phyloP scores from a whole-genome alignment of 1,284 basidiomycete species.

The Ceraceosorus guamensis region DNA sequence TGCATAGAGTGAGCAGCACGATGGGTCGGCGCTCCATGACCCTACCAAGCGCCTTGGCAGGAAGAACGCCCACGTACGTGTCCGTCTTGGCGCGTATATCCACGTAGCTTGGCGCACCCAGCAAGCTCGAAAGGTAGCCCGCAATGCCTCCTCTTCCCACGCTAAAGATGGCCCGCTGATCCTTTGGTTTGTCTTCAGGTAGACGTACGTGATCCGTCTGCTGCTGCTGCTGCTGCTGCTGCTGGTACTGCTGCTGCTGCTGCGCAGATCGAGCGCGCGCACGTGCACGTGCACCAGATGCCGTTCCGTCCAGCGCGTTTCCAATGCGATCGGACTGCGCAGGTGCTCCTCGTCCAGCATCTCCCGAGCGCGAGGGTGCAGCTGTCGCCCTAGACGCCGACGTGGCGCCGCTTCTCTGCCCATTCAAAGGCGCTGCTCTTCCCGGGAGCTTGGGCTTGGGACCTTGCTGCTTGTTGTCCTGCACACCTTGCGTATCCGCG shows the following conservation, averaged over 20 bases:
- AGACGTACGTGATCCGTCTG: neutral
- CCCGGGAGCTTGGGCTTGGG: neutral
- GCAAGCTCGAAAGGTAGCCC: constrained; percentile 90
- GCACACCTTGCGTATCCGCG: neutral
- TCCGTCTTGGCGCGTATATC: constrained; percentile 96
- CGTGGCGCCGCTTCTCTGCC: neutral
- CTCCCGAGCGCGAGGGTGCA: neutral
- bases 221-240: neutral
- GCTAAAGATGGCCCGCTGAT: constrained; percentile 62
- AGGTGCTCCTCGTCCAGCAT: neutral
- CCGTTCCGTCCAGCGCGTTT: constrained; percentile 36
- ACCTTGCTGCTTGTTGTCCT: neutral
- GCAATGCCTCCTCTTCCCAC: constrained; percentile 89
- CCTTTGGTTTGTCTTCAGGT: neutral
- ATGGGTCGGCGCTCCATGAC: constrained; percentile 89
- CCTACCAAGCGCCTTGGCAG: constrained; percentile 76
- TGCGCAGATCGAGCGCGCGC: neutral
- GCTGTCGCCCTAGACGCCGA: neutral
- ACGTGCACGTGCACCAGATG: neutral
- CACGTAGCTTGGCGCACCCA: constrained; percentile 85
- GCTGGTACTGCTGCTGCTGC: neutral
- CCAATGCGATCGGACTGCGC: constrained; percentile 13
- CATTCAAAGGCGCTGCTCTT: neutral
- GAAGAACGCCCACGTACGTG: constrained; percentile 88
- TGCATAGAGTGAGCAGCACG: constrained; percentile 89